Base-by-base conservation (phyloP, 2,329 filamentous ascomycete genomes). In the Talaromyces atroroseus region DNA sequence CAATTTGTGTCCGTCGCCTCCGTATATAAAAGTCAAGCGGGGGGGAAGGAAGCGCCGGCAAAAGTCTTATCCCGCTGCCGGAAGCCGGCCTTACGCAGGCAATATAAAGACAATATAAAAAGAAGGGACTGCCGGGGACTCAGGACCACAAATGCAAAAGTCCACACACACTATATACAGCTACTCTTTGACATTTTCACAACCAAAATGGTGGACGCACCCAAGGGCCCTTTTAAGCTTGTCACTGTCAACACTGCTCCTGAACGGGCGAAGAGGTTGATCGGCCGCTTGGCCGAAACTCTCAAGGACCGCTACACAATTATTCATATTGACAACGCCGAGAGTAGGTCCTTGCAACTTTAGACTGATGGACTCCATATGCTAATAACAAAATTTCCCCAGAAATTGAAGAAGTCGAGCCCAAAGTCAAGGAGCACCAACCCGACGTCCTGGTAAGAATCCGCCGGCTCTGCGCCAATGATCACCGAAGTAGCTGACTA, bases 211-310 rank as follows among this genome's bases (percentile, higher is more conserved):
- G 26, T 47, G 38, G 60, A 60, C 49, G 32, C 53, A 56, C 54
- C 78, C 14, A 76, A 78, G 61, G 82, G 82, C 18, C 83, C 83
- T 2, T 88, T 79, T 71, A 80, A 76, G 63, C 78, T 88, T 12
- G 80, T 87, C 29, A 88, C 84, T 1, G 84, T 88, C 61, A 88
- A 88, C 72, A 87, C 80, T 1, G 83, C 80, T 1, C 85, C 85
- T 0, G 84, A 86, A 60, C 77, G 85, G 56, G 86, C 85, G 34
- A 82, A 83, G 71, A 71, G 75, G 7, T 70, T 89, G 34, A 81
- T 87, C 63, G 84, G 85, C 11, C 78, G 82, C 0, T 70, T 89
- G 38, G 76, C 80, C 11, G 82, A 86, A 56, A 79, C 77, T 12
- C 70, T 89, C 32, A 84, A 83, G 66, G 83, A 86, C 55, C 73